phyloP scores from a whole-genome alignment of 1,139 yeast species.

The Taiozyma onychis region DNA sequence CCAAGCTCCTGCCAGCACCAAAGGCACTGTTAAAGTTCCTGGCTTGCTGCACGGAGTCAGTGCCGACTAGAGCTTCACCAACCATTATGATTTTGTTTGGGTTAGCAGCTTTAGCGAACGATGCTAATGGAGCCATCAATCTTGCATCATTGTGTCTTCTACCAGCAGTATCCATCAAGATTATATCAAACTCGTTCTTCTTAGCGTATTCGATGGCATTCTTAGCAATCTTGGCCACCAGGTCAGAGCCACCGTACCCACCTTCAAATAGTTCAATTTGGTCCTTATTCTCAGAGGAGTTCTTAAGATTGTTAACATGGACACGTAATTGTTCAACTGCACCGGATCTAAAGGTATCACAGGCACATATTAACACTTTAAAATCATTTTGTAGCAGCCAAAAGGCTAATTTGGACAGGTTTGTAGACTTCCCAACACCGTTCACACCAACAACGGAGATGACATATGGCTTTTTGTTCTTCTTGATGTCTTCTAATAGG shows the following conservation, averaged over 20 bases:
- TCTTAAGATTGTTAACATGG: slow-evolving; percentile 79
- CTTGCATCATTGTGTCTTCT: slow-evolving; percentile 94
- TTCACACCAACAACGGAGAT: slow-evolving; percentile 97
- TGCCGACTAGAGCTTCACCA: slow-evolving; percentile 96
- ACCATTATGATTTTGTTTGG: slow-evolving; percentile 98
- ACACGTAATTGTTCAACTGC: slow-evolving; percentile 96
- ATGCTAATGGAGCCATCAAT: slow-evolving; percentile 91
- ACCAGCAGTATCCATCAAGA: slow-evolving; percentile 95
- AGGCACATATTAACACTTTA: slow-evolving; percentile 87
- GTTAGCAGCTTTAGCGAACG: slow-evolving; percentile 91
- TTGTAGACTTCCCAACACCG: slow-evolving; percentile 97
- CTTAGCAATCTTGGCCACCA: slow-evolving; percentile 90
- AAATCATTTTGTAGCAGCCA: slow-evolving; percentile 91
- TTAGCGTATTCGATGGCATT: slow-evolving; percentile 81
- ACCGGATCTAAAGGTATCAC: slow-evolving; percentile 97
- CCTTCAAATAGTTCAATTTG: slow-evolving; percentile 82
- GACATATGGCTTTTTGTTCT: slow-evolving; percentile 65
- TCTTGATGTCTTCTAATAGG: slow-evolving; percentile 74
- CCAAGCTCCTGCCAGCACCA: slow-evolving; percentile 76
- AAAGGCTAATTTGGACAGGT: slow-evolving; percentile 87
- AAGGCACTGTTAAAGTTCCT: slow-evolving; percentile 88
- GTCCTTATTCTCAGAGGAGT: slow-evolving; percentile 49
- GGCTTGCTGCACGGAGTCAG: slow-evolving; percentile 96
- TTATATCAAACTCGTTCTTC: slow-evolving; percentile 68
- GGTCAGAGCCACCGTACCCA: slow-evolving; percentile 94